phyloP scores from a whole-genome alignment of 1,284 basidiomycete genomes.

The Malassezia slooffiae region DNA sequence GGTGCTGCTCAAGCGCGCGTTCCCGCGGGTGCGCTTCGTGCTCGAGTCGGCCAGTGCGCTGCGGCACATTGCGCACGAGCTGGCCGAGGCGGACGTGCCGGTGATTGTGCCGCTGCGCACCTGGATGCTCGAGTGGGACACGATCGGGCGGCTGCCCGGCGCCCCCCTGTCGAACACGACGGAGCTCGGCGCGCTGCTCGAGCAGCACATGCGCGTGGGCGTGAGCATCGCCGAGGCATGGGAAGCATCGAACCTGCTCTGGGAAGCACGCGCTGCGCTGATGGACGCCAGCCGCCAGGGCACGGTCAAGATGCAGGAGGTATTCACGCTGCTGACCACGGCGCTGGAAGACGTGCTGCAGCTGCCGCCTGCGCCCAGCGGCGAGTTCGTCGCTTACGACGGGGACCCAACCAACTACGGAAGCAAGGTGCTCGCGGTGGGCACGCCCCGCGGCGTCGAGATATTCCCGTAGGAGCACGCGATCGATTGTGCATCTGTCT shows the following conservation, averaged over 20 bases:
- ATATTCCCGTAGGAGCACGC: constrained; percentile 41
- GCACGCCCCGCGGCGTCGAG: constrained; percentile 18
- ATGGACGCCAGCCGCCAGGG: constrained; percentile 18
- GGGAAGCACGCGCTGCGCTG: constrained; percentile 60
- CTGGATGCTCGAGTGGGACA: constrained; percentile 61
- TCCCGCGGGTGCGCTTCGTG: constrained; percentile 56
- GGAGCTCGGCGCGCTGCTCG: constrained; percentile 56
- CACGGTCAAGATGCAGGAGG: constrained; percentile 51
- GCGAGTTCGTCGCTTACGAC: constrained; percentile 59
- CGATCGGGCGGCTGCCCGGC: constrained; percentile 59
- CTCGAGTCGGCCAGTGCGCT: constrained; percentile 64
- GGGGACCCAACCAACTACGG: constrained; percentile 54
- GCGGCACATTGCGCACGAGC: constrained; percentile 57
- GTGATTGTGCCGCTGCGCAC: constrained; percentile 61
- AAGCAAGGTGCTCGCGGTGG: constrained; percentile 56
- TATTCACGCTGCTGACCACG: constrained; percentile 55
- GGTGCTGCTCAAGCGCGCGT: constrained; percentile 60
- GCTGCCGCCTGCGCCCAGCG: constrained; percentile 48
- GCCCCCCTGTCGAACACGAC: constrained; percentile 62
- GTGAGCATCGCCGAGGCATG: constrained; percentile 56
- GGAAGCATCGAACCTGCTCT: constrained; percentile 59
- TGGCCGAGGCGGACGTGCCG: constrained; percentile 59
- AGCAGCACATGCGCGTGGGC: constrained; percentile 63
- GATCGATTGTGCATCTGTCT: too few species aligned
- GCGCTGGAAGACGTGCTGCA: constrained; percentile 55